Base-by-base conservation (phyloP, 2,329 filamentous ascomycete species). In the Boeremia exigua region DNA sequence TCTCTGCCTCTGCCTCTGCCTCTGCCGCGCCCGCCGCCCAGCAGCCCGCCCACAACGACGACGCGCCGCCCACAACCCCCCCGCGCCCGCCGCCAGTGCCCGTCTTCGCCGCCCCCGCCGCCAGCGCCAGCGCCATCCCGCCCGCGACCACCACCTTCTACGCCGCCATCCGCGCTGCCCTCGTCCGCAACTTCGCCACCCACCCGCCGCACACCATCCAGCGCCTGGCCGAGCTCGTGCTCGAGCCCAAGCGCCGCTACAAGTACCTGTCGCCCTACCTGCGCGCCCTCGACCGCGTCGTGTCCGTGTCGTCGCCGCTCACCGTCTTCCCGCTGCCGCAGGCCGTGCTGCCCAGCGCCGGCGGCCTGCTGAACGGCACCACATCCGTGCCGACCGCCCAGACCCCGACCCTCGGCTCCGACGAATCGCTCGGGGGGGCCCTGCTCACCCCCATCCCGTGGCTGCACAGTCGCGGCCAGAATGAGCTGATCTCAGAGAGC, bases 391-490 rank as follows among this genome's bases (percentile, higher is more conserved):
- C 59, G 3, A 43, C 53, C 34, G 75, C 73, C 59, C 63, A 75
- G 63, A 65, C 75, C 4, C 61, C 68, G 0, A 63, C 77, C 0
- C 79, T 94, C 6, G 93, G 92, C 2, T 92, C 90, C 44, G 94
- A 98, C 67, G 94, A 97, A 73, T 89, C 89, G 11, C 80, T 98
- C 1, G 94, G 94, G 19, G 95, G 95, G 6, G 95, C 95, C 0
- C 81, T 97, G 15, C 81, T 99, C 45, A 98, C 94, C 1, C 95
- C 94, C 0, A 98, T 99, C 54, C 91, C 93, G 0, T 99, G 95
- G 95, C 79, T 98, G 46, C 66, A 76, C 53, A 69, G 74, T 56
- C 62, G 69, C 30, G 59, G 75, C 12, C 85, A 88, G 67, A 79
- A 79, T 17, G 86, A 88, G 65, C 80, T 90, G 17, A 84, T 85